phyloP scores from a whole-genome alignment of 208 protist genomes.

The Leptomonas pyrrhocoris region DNA sequence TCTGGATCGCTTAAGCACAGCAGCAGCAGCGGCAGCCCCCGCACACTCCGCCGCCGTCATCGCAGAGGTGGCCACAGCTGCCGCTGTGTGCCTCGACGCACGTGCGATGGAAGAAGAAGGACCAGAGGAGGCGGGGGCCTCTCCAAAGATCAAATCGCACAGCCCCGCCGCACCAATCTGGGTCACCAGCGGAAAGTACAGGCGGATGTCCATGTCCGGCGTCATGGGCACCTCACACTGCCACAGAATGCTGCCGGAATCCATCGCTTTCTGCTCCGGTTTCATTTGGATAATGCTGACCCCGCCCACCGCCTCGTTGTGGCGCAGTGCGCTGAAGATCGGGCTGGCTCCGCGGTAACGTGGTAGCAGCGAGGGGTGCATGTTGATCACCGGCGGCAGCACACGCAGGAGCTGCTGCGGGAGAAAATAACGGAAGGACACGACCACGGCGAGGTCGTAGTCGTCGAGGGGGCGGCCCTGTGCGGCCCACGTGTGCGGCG shows the following conservation, averaged over 20 bases:
- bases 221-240: conserved; percentile 74
- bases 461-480: conserved; percentile 43
- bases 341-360: conserved; percentile 88
- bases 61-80: background rate
- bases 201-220: conserved; percentile 69
- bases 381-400: conserved; percentile 81
- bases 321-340: conserved; percentile 84
- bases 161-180: conserved; percentile 68
- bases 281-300: conserved; percentile 80
- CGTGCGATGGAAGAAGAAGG: background rate
- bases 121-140: background rate
- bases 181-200: conserved; percentile 84
- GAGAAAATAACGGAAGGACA: conserved; percentile 90
- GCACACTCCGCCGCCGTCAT: background rate
- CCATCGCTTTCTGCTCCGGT: conserved; percentile 63
- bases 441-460: conserved; percentile 83
- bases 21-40: background rate
- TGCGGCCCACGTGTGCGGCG: conserved; percentile 31
- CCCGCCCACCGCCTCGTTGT: conserved; percentile 68
- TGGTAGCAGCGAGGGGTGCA: conserved; percentile 90
- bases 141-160: conserved; percentile 80
- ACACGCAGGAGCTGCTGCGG: conserved; percentile 59
- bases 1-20: background rate
- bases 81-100: background rate
- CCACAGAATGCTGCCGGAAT: conserved; percentile 80